A percentile compares a stretch with the other conserved stretches of the same genome.
These are phyloP conservation scores for Colletotrichum endophyticum DNA, from an alignment of 2,329 filamentous ascomycete genomes.

Conservation along the genomic window DNA sequence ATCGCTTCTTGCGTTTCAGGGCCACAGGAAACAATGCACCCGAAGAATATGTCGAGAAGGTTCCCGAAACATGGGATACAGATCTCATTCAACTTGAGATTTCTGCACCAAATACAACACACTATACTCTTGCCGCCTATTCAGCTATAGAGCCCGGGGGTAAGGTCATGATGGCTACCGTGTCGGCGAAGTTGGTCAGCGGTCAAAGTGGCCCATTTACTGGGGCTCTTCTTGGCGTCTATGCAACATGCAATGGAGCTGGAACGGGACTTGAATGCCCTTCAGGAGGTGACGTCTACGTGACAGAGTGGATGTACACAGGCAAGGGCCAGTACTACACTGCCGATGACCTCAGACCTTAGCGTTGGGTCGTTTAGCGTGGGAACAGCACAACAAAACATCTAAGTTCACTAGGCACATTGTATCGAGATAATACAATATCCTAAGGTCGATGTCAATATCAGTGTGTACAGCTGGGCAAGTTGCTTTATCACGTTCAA, in stretches of 20 bases:
- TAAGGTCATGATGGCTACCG: neutral
- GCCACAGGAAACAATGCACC: neutral
- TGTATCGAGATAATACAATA: fast-evolving
- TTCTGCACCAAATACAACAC: neutral
- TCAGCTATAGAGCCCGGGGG: neutral
- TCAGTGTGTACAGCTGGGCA: neutral
- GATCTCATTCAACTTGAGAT: fast-evolving
- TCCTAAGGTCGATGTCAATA: fast-evolving
- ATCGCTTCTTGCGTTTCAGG: neutral
- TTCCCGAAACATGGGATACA: fast-evolving
- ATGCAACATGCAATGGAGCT: neutral
- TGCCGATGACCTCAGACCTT: neutral
- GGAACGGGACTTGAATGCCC: neutral
- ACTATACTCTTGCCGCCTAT: neutral
- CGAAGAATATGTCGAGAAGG: neutral
- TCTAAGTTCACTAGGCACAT: neutral
- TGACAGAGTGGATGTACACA: neutral
- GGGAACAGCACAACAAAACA: fast-evolving
- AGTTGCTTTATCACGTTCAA: fast-evolving
- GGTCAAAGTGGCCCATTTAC: neutral
- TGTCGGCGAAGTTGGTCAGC: neutral
- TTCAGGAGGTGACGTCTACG: neutral
- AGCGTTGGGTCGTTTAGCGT: neutral
- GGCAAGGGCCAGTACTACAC: neutral
- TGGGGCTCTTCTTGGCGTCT: neutral